Evolutionary conservation across 441 rosid species (phyloP).

Genomic region (Pelargonium cotyledonis): DNA sequence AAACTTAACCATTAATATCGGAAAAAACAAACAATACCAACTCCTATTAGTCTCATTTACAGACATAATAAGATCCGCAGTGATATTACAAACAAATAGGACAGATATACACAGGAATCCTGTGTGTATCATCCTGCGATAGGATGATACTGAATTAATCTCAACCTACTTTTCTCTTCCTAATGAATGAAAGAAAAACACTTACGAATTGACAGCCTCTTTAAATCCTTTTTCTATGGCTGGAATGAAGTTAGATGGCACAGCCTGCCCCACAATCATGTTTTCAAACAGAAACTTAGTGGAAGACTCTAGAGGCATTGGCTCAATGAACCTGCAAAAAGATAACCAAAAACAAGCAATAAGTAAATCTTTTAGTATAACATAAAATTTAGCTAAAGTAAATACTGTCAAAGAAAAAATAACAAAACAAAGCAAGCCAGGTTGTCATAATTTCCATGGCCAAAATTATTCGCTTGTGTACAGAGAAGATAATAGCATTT

Average conservation of each 20-base stretch:
- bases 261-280: slow-evolving; percentile 87
- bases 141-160: background rate
- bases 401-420: background rate
- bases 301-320: slow-evolving; percentile 55
- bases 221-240: slow-evolving; percentile 96
- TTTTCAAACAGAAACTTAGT: slow-evolving; percentile 86
- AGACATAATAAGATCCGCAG: background rate
- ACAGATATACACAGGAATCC: background rate
- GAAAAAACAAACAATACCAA: background rate
- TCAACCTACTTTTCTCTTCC: background rate
- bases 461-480: too few species aligned
- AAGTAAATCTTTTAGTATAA: background rate
- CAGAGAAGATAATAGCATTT: too few species aligned
- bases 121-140: too few species aligned
- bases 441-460: too few species aligned
- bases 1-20: slow-evolving; percentile 12
- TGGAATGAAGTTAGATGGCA: slow-evolving; percentile 87
- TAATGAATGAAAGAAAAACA: slow-evolving; percentile 1
- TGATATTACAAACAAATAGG: background rate
- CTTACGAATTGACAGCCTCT: slow-evolving; percentile 97
- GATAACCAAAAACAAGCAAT: slow-evolving; percentile 12
- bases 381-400: background rate
- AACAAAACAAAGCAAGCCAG: background rate
- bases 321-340: slow-evolving; percentile 66
- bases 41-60: background rate